Base-by-base conservation (phyloP, 495 filamentous ascomycete species). In the Rusavskia elegans region DNA sequence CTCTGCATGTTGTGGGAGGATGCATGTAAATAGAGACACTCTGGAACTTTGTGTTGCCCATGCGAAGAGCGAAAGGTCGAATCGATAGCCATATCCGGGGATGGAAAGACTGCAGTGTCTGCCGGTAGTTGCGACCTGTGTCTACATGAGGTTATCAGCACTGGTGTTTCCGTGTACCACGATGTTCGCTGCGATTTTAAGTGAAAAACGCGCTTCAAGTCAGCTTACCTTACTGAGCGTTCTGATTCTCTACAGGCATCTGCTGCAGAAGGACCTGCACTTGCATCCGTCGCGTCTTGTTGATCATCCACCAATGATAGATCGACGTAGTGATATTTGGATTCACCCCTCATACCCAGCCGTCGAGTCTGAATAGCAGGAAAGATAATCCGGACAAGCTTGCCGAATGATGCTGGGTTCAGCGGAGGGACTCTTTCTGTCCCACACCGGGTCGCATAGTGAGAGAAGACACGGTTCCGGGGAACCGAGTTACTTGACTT, bases 311-410 rank as follows among this genome's bases (percentile, higher is more conserved):
- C 74, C 32, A 95, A 72, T 2, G 78, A 79, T 62, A 95, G 80
- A 62, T 90, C 86, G 42, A 92, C 87, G 61, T 98, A 98, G 61
- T 98, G 93, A 64, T 98, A 98, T 64, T 98, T 98, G 5, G 93
- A 97, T 67, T 96, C 89, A 40, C 93, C 93, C 20, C 92, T 81
- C 39, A 97, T 88, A 42, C 92, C 92, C 13, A 98, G 73, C 48
- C 92, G 76, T 38, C 92, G 78, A 11, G 92, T 97, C 62, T 93
- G 89, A 17, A 98, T 80, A 42, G 87, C 89, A 1, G 89, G 90
- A 56, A 96, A 98, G 38, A 97, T 85, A 29, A 97, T 89, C 11
- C 93, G 79, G 25, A 98, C 92, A 25, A 97, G 78, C 63, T 98
- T 98, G 32, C 92, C 92, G 69, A 98, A 98, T 6, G 89, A 96